Evolutionary conservation across 2,329 filamentous ascomycete genomes (phyloP), one percentile per base, ranked within the genome.

Genomic region (Sclerotinia sclerotiorum): DNA sequence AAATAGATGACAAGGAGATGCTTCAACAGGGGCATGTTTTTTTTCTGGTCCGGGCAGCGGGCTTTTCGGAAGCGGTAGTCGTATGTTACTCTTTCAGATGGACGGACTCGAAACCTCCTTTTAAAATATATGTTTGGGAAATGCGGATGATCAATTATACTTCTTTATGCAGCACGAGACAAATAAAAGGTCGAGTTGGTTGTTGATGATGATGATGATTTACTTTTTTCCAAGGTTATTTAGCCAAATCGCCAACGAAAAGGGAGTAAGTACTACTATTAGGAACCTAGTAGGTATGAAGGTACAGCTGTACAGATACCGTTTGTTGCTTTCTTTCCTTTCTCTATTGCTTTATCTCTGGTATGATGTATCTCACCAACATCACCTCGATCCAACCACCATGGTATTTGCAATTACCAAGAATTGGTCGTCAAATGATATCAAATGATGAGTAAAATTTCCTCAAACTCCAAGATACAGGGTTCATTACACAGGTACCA

Each of bases 21-120:
- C 65, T 61, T 61, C 65, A 61, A 67, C 65, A 67, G 65, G 65
- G 65, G 65, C 65, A 67, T 67, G 55, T 61, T 52, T 58, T 49
- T 63, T 60, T 61, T 61, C 24, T 67, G 65, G 65, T 49, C 55
- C 65, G 65, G 55, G 65, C 65, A 67, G 46, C 46, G 44, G 65
- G 46, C 60, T 51, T 51, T 51, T 63, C 60, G 46, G 55, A 49
- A 67, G 39, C 44, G 65, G 55, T 27, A 44, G 10, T 39, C 39
- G 39, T 39, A 39, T 35, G 27, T 66, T 60, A 60, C 17, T 24
- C 21, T 58, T 49, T 32, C 29, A 15, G 55, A 55, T 54, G 49
- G 52, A 56, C 62, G 24, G 21, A 49, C 35, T 52, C n/a, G 15
- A 51, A 48, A 52, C 46, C 60, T 63, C 60, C 60, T 51, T 58